Base-by-base conservation (phyloP, 164 flowering plant genomes). In the Liriodendron chinense region DNA sequence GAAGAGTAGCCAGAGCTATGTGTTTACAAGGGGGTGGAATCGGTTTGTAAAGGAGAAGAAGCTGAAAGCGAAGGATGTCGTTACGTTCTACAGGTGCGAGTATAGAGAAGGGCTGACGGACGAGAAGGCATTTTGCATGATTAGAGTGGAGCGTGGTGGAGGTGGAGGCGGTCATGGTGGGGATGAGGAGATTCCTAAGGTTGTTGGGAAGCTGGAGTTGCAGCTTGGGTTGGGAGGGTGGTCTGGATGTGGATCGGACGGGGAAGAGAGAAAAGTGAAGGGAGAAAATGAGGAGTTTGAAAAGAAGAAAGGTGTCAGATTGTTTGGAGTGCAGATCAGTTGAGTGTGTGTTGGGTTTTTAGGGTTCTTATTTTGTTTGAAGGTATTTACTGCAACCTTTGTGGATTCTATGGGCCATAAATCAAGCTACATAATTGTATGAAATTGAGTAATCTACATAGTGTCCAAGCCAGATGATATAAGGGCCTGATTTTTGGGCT, bases 1-100 rank as follows among this genome's bases (percentile, higher is more conserved):
- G 97, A 88, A 80, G 75, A 92, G 97, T 77, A 94, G 96, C 84
- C 92, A 89, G 74, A 94, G 97, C 74, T 92, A 66, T 75, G 97
- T 94, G 34, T 88, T 94, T 74, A 91, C 96, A 0, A 83, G 87
- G 73, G 97, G 96, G 0, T 94, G 97, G 98, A 92, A 83, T 63
- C 49, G 81, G 74, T 92, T 92, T 75, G 94, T 88, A 34, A 88
- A 83, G 80, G 97, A 87, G 3, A 92, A 89, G 80, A 72, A 83
- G 1, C 43, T 94, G 74, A 80, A 84, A 70, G 83, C 85, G 0
- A 85, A 82, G 14, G 98, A 94, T n/a, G 74, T 81, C 5, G 69
- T 91, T 23, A 74, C 80, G 3, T 88, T 91, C 78, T 85, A 81
- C 75, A 66, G 48, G 56, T 83, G 87, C 43, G 85, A 83, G 70